Conservation (phyloP, 257 asterid genomes). For the Haberlea rhodopensis region DNA sequence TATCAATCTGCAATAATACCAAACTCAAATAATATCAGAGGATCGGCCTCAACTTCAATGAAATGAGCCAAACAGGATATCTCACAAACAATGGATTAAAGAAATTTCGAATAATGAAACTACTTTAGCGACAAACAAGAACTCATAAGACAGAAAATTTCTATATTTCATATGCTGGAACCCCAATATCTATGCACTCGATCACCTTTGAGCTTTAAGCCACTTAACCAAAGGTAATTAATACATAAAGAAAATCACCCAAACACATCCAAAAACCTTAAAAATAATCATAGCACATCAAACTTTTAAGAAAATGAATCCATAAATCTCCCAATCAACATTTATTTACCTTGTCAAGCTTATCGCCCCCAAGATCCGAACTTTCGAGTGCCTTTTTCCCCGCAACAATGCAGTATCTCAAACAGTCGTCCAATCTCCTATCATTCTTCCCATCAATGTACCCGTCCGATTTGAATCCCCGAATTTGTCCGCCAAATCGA, state of each 20-base stretch:
- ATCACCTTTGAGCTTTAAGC: background rate
- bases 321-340: background rate
- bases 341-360: constrained; percentile 31
- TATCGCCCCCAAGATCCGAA: constrained; percentile 49
- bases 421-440: constrained; percentile 54
- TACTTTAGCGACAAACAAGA: background rate
- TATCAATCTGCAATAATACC: constrained; percentile 58
- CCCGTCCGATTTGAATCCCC: constrained; percentile 50
- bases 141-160: background rate
- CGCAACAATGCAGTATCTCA: constrained; percentile 53
- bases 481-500: constrained; percentile 55
- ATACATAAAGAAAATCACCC: background rate
- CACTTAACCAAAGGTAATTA: background rate
- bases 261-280: background rate
- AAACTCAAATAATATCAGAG: constrained; percentile 15
- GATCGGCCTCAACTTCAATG: constrained; percentile 5
- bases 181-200: background rate
- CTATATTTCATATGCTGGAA: background rate
- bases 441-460: constrained; percentile 62
- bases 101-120: background rate
- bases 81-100: background rate
- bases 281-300: background rate
- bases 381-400: constrained; percentile 52
- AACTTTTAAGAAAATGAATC: background rate
- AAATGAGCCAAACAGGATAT: background rate